Conservation (phyloP, 78 protist genomes). For the Chrysochromulina tobinii region DNA sequence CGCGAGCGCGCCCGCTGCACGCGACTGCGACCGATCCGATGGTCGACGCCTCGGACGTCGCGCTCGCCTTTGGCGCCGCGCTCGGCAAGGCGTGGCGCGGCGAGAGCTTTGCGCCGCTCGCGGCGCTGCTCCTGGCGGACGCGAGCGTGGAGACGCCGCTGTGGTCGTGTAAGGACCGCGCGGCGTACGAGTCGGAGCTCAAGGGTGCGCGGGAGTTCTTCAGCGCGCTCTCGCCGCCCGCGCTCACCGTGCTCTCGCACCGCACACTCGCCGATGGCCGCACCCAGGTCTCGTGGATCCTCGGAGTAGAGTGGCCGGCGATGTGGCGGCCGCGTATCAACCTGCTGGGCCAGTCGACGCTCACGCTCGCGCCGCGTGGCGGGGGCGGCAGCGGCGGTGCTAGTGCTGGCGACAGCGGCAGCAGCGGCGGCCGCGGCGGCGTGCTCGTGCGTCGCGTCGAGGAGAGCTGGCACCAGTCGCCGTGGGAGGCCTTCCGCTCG, state of each 20-base stretch:
- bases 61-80: not conserved
- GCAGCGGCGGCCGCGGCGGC: not conserved
- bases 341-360: not conserved
- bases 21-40: too few species aligned
- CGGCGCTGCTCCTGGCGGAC: not conserved
- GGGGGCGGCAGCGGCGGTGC: not conserved
- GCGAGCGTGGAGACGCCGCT: not conserved
- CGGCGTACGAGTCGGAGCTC: not conserved
- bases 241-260: not conserved
- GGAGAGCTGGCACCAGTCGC: not conserved
- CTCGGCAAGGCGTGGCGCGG: not conserved
- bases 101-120: not conserved
- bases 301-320: not conserved
- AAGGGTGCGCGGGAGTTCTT: not conserved
- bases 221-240: not conserved
- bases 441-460: not conserved
- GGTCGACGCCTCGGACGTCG: not conserved
- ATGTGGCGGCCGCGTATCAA: not conserved
- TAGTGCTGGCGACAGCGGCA: too few species aligned
- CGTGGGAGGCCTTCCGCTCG: not conserved
- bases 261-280: not conserved
- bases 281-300: not conserved
- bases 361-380: not conserved
- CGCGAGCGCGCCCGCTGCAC: too few species aligned
- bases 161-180: not conserved